phyloP scores from a whole-genome alignment of 148 eudicot genomes.

The Rhododendron molle region DNA sequence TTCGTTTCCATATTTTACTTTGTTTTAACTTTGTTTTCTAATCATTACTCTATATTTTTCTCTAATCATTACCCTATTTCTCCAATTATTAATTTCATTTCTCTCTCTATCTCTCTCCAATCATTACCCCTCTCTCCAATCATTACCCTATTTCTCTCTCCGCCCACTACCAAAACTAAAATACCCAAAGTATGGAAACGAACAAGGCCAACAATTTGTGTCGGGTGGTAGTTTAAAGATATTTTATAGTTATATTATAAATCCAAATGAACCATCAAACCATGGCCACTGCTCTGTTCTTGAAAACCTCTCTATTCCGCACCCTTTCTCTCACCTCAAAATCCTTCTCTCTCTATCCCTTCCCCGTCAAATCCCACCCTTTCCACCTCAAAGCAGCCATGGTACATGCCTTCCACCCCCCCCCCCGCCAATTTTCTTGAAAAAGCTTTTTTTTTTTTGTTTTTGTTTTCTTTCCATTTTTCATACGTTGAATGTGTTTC shows the following conservation, averaged over 20 bases:
- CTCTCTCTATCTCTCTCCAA: too few species aligned
- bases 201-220: not conserved
- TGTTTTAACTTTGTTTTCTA: too few species aligned
- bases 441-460: not conserved
- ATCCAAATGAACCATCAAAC: not conserved
- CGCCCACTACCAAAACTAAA: too few species aligned
- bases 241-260: too few species aligned
- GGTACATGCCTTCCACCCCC: not conserved
- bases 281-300: slow-evolving; percentile 23
- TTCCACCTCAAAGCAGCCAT: slow-evolving; percentile 31
- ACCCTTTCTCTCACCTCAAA: slow-evolving; percentile 12
- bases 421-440: not conserved
- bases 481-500: not conserved
- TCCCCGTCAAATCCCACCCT: slow-evolving; percentile 11
- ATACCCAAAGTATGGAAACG: too few species aligned
- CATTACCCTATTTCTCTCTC: too few species aligned
- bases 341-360: slow-evolving; percentile 11
- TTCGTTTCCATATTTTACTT: too few species aligned
- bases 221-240: not conserved
- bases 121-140: too few species aligned
- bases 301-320: slow-evolving; percentile 25
- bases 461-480: not conserved
- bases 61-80: too few species aligned
- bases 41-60: too few species aligned
- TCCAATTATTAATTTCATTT: too few species aligned